Evolutionary conservation across 148 eudicot genomes (phyloP), one percentile per base, ranked within the genome.

Genomic region (Diospyros lotus): DNA sequence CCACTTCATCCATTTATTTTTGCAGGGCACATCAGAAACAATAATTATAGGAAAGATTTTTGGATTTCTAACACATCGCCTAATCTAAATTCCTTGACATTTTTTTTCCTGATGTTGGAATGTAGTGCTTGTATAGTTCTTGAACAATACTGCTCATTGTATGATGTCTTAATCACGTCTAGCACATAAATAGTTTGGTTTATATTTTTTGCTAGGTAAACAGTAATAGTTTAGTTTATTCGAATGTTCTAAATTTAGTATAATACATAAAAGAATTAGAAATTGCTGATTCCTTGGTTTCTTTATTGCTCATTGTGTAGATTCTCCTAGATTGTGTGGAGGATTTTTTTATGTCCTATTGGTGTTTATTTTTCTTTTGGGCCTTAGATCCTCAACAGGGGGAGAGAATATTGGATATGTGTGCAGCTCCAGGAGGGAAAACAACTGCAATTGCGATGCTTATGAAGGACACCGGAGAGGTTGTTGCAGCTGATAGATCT

Each of bases 351-450:
- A 14, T 48, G 14, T 44, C 59, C 45, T 45, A 17, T 43, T 73
- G 28, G 15, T 59, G 56, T 64, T 45, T 63, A 58, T 67, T 18
- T 59, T 52, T 9, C 13, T 38, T 52, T 76, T 58, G 13, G 10
- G 48, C 18, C 60, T 18, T 56, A 75, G 97, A 94, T 76, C 97
- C 98, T 84, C 97, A 90, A 73, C 86, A 80, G 73, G 97, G 97
- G 50, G 98, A 94, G 79, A 82, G 81, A 78, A 79, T 94, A 77
- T 82, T 94, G 62, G 98, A 94, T 75, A 89, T 94, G 98, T 94
- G 98, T 74, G 86, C 98, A 7, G 98, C 98, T 61, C 98, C 97
- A 7, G 98, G 98, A 64, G 97, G 98, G 74, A 92, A 94, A 84
- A 92, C 98, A n/a, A 94, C 98, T 59, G 98, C 96, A 13, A 88